Evolutionary conservation across 2,329 filamentous ascomycete genomes (phyloP), one percentile per base, ranked within the genome.

Genomic region (Aureobasidium pullulans): DNA sequence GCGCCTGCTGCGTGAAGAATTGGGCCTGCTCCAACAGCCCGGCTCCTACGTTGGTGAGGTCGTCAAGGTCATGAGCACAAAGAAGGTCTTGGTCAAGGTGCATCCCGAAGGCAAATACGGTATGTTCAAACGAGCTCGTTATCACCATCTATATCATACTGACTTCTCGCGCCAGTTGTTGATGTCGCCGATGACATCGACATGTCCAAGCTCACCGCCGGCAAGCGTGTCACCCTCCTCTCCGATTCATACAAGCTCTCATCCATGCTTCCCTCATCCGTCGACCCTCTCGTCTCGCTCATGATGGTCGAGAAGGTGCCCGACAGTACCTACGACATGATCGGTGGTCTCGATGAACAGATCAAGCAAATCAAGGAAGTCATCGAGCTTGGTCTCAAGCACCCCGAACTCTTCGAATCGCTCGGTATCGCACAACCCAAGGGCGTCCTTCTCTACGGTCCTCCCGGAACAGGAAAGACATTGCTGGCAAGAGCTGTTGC

Each of bases 241-340:
- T 96, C 92, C 69, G 94, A 99, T 75, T 93, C 90, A 66, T 99
- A 99, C 83, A 96, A 96, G 77, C 87, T 99, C 69, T 94, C 97
- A 73, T 96, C 96, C 81, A 95, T 97, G 79, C 85, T 99, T 9
- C 94, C 94, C 19, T 97, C 94, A 59, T 99, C 94, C 19, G 94
- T 99, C 71, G 94, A 99, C 72, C 94, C 94, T 39, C 88, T 99
- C 61, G 94, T 99, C 60, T 99, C 94, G 37, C 89, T 99, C 73
- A 99, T 99, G 94, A 99, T 99, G 94, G 94, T 99, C 56, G 94
- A 99, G 74, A 99, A 99, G 82, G 94, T 99, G 15, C 94, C 94
- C 15, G 94, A 99, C 81, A 96, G 91, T 79, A 99, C 94, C 72
- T 99, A 99, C 81, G 94, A 99, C 78, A 99, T 99, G 94, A 99